phyloP scores from a whole-genome alignment of 2,329 filamentous ascomycete genomes.

The Alternaria metachromatica region DNA sequence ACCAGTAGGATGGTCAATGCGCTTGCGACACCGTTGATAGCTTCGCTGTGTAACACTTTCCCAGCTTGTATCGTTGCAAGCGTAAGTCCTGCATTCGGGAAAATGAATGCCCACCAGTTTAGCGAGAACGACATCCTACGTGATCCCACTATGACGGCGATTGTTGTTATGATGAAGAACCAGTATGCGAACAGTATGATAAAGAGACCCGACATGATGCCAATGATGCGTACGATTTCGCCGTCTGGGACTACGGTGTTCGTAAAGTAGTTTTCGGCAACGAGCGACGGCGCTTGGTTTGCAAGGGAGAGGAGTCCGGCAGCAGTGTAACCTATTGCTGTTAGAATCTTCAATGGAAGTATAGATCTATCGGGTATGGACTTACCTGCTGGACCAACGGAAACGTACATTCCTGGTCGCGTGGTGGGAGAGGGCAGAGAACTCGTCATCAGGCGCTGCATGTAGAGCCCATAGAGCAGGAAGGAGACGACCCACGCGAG shows the following conservation, averaged over 20 bases:
- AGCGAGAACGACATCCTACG: slow-evolving; percentile 49
- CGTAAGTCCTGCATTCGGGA: slow-evolving; percentile 69
- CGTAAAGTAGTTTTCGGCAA: slow-evolving; percentile 46
- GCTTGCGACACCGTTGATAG: slow-evolving; percentile 60
- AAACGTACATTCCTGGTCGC: slow-evolving; percentile 61
- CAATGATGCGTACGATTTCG: slow-evolving; percentile 50
- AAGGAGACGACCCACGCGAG: slow-evolving; percentile 70
- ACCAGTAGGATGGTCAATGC: slow-evolving; percentile 64
- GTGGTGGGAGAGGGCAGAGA: slow-evolving; percentile 55
- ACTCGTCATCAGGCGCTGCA: slow-evolving; percentile 70
- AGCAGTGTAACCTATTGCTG: slow-evolving; percentile 50
- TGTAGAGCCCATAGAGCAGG: slow-evolving; percentile 75
- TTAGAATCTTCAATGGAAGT: slow-evolving; percentile 63
- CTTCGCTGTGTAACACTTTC: slow-evolving; percentile 59
- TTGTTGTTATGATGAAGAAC: slow-evolving; percentile 56
- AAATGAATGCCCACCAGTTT: slow-evolving; percentile 67
- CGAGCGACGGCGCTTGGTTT: slow-evolving; percentile 45
- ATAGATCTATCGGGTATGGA: slow-evolving; percentile 58
- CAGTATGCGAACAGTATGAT: slow-evolving; percentile 58
- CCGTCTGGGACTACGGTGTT: slow-evolving; percentile 39
- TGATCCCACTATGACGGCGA: slow-evolving; percentile 48
- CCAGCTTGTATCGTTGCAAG: slow-evolving; percentile 66
- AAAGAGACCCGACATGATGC: slow-evolving; percentile 55
- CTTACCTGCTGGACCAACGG: slow-evolving; percentile 52
- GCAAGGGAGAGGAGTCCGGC: slow-evolving; percentile 57